Evolutionary conservation across 2,329 filamentous ascomycete genomes (phyloP).

Genomic region (Cryphonectria nitschkei): DNA sequence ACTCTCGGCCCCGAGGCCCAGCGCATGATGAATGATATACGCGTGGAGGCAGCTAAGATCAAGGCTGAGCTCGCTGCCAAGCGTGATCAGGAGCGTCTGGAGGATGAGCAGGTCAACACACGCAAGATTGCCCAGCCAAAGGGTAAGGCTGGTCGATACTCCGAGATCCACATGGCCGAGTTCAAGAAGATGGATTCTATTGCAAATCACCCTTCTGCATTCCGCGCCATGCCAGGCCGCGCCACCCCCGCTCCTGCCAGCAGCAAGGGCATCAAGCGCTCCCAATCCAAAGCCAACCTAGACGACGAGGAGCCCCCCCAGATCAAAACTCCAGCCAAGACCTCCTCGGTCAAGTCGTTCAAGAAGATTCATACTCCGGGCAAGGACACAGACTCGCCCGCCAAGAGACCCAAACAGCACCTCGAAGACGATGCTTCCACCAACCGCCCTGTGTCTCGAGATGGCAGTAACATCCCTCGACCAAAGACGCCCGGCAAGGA

Average conservation of each 20-base stretch:
- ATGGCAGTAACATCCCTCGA: constrained; percentile 53
- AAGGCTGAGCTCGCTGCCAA: constrained; percentile 69
- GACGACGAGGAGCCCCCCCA: constrained; percentile 59
- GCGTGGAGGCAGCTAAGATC: constrained; percentile 72
- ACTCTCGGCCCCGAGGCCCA: constrained; percentile 65
- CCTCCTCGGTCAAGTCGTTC: constrained; percentile 36
- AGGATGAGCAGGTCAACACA: constrained; percentile 48
- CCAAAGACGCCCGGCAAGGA: constrained; percentile 51
- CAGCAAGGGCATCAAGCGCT: constrained; percentile 54
- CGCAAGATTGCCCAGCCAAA: constrained; percentile 82
- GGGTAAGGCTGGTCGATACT: constrained; percentile 78
- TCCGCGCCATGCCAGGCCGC: constrained; percentile 61
- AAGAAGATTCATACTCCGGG: constrained; percentile 36
- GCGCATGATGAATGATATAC: constrained; percentile 67
- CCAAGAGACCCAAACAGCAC: constrained; percentile 73
- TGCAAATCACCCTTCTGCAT: constrained; percentile 80
- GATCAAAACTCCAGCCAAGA: constrained; percentile 44
- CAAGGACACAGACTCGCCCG: constrained; percentile 46
- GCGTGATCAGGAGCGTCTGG: constrained; percentile 57
- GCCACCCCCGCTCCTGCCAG: constrained; percentile 49
- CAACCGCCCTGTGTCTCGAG: constrained; percentile 61
- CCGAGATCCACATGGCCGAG: constrained; percentile 80
- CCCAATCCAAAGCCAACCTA: constrained; percentile 56
- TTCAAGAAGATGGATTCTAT: constrained; percentile 99
- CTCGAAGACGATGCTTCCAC: constrained; percentile 71